phyloP scores from a whole-genome alignment of 805 yeast species.

The Hanseniaspora mollemarum region DNA sequence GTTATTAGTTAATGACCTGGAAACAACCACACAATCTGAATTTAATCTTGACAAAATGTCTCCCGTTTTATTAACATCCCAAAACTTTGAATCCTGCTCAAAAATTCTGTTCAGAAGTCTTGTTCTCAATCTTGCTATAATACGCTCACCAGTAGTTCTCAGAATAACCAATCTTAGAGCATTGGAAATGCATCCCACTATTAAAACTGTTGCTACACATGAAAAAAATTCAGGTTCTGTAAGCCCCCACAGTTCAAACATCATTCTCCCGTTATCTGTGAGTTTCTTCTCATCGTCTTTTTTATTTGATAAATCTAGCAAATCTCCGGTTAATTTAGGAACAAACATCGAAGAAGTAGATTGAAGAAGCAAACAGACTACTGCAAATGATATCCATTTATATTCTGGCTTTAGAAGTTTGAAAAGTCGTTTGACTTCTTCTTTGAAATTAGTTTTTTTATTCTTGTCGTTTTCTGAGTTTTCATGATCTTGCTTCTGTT shows the following conservation, averaged over 20 bases:
- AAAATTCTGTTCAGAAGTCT: conserved; percentile 65
- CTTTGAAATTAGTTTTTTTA: conserved; percentile 2
- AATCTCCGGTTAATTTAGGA: conserved; percentile 76
- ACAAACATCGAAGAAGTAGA: conserved; percentile 41
- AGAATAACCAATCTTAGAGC: conserved; percentile 68
- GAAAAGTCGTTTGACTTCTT: conserved; percentile 34
- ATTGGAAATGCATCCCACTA: conserved; percentile 66
- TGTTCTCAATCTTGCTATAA: conserved; percentile 74
- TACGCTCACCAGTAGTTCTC: conserved; percentile 70
- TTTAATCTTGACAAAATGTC: conserved; percentile 81
- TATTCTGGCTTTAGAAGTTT: conserved; percentile 48
- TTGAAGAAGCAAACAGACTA: conserved; percentile 32
- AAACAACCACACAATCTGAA: conserved; percentile 78
- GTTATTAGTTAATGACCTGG: conserved; percentile 77
- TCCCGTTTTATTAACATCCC: conserved; percentile 83
- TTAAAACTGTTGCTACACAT: conserved; percentile 50
- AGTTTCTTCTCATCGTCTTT: conserved; percentile 14
- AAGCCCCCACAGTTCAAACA: conserved; percentile 41
- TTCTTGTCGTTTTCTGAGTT: not conserved
- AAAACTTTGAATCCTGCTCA: conserved; percentile 77
- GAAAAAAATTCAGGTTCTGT: conserved; percentile 53
- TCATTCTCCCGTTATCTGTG: conserved; percentile 18
- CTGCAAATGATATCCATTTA: conserved; percentile 46
- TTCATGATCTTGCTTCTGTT: too few species aligned
- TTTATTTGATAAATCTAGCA: conserved; percentile 52